Evolutionary conservation across 176 grass and related monocot genomes (phyloP), one percentile per base, ranked within the genome.

Genomic region (Oryza nivara): DNA sequence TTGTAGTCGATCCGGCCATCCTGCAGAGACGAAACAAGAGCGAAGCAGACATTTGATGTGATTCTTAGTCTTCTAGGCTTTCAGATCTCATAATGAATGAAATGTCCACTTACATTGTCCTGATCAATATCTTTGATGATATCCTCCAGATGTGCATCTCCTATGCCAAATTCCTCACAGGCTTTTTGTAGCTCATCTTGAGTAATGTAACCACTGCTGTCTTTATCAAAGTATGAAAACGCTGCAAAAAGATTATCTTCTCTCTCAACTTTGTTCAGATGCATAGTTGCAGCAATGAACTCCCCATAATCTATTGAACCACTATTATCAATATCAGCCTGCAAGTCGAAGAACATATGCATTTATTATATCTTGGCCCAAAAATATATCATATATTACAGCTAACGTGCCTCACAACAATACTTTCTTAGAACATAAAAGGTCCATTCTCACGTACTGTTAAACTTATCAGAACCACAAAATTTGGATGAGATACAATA

Each of bases 301-400:
- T 97, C 95, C 15, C 90, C 90, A 70, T 97, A 97, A 86, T 97
- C 95, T 35, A 95, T 91, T 35, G 92, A 90, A 74, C 95, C 95
- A 74, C 88, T 97, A 75, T 97, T 97, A 78, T 97, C 95, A 86
- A 97, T 92, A 84, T 97, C 95, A 3, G 95, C 95, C 95, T 97
- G 86, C 84, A 88, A 84, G 74, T 74, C 77, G 36, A 36, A 67
- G 7, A 80, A 43, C 86, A 83, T 65, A 66, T 61, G 80, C 80
- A 14, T 72, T 77, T 81, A 77, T 38, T 84, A 25, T 88, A 92
- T 40, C 40, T 74, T 83, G 66, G 60, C 25, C 76, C 19, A 38
- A 84, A 78, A 78, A 88, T 77, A 34, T 30, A 15, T 19, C 45
- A 12, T 64, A 46, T 54, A 78, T 9, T 15, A 30, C 26, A 76